phyloP scores from a whole-genome alignment of 805 yeast species.

The Ogataea sp. region DNA sequence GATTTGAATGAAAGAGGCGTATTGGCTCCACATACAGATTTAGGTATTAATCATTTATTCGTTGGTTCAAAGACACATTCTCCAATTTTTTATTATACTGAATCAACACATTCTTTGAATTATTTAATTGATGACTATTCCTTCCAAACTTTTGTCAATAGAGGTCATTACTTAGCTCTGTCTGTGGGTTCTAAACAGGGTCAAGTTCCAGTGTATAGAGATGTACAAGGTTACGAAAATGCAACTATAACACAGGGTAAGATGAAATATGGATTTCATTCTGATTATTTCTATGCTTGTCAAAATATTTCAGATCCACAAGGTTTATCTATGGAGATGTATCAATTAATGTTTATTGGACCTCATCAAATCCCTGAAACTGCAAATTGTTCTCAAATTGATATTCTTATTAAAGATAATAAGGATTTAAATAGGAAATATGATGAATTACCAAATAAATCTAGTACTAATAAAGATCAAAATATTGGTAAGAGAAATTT shows the following conservation, averaged over 20 bases:
- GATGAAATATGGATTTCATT: constrained; percentile 16
- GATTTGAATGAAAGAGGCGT: constrained; percentile 19
- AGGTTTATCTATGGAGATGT: constrained; percentile 18
- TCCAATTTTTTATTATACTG: constrained; percentile 7
- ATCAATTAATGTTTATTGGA: constrained; percentile 12
- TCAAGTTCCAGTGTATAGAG: not conserved
- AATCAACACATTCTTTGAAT: not conserved
- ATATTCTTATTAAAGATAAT: not conserved
- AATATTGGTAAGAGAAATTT: not conserved
- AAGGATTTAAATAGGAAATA: not conserved
- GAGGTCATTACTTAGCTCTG: not conserved
- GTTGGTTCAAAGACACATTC: constrained; percentile 13
- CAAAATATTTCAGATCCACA: constrained; percentile 31
- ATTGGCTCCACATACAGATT: constrained; percentile 32
- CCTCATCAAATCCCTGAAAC: not conserved
- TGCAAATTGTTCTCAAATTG: not conserved
- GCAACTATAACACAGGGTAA: constrained; percentile 3
- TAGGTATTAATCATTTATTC: constrained; percentile 32
- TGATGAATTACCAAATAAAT: not conserved
- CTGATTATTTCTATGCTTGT: constrained; percentile 24
- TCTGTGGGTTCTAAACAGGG: not conserved
- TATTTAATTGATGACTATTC: not conserved
- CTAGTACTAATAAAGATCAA: not conserved
- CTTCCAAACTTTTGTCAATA: not conserved
- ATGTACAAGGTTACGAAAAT: not conserved